These are phyloP conservation scores for Boletus edulis DNA, from an alignment of 768 basidiomycete genomes.

Conservation along the genomic window DNA sequence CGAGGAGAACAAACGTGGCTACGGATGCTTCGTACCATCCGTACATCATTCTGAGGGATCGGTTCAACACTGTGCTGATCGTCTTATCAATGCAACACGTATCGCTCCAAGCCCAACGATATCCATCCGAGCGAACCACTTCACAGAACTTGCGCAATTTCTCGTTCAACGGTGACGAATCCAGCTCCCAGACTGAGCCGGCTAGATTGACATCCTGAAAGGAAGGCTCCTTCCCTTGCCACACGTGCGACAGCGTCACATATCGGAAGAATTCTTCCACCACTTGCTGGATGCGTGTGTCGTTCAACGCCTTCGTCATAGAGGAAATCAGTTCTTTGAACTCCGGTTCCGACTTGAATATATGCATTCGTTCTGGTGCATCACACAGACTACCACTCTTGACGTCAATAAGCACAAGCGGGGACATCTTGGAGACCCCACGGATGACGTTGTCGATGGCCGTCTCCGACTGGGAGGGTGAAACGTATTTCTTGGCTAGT, in stretches of 20 bases:
- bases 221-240: conserved; percentile 11
- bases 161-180: neutral
- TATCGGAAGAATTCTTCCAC: conserved; percentile 6
- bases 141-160: conserved; percentile 13
- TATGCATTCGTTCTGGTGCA: neutral
- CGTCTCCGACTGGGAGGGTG: neutral
- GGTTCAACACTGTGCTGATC: conserved; percentile 1
- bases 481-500: neutral
- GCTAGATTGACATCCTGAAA: conserved; percentile 5
- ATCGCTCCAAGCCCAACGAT: conserved; percentile 15
- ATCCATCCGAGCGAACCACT: conserved; percentile 1
- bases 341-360: neutral
- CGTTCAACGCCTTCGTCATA: conserved; percentile 3
- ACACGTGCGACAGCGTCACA: conserved; percentile 12
- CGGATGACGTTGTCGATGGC: neutral
- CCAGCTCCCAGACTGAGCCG: conserved; percentile 5
- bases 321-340: conserved; percentile 10
- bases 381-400: neutral
- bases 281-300: neutral
- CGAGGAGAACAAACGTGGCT: conserved; percentile 1
- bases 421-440: neutral
- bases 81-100: conserved; percentile 15
- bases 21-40: conserved; percentile 10
- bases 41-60: conserved; percentile 13
- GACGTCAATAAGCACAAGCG: neutral